Conservation (phyloP, 2,329 filamentous ascomycete species). For the Fusarium clavum region DNA sequence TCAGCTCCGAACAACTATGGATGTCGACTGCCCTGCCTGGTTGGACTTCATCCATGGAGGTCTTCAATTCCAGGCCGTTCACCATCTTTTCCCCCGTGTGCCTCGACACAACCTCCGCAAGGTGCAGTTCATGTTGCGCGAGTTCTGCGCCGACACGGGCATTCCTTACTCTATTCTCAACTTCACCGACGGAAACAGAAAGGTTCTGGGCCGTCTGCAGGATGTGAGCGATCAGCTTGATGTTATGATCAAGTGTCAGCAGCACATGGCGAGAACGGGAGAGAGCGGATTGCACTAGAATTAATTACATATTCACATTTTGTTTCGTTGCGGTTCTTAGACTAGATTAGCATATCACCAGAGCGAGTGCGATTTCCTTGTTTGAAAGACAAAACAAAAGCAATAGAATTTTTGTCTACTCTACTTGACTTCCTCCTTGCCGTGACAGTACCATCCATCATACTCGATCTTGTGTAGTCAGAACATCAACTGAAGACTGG, state of each 20-base stretch:
- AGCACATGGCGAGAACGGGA: constrained; percentile 61
- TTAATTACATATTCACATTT: not conserved
- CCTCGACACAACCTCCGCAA: constrained; percentile 75
- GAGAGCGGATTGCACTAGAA: constrained; percentile 54
- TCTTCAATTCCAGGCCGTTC: constrained; percentile 78
- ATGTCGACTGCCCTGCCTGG: constrained; percentile 78
- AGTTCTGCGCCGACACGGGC: constrained; percentile 72
- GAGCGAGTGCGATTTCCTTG: constrained; percentile 8
- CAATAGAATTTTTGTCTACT: constrained; percentile 8
- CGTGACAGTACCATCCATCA: not conserved
- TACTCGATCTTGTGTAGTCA: not conserved
- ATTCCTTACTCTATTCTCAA: constrained; percentile 72
- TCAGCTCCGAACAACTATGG: constrained; percentile 78
- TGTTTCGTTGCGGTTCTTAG: not conserved
- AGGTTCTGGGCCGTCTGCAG: constrained; percentile 60
- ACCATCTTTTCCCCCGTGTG: constrained; percentile 76
- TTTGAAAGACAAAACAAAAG: constrained; percentile 14
- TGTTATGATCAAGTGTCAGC: constrained; percentile 68
- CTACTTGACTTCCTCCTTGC: not conserved
- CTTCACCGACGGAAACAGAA: constrained; percentile 72
- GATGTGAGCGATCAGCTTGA: constrained; percentile 72
- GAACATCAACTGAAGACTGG: not conserved
- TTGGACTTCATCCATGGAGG: constrained; percentile 79
- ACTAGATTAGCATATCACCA: constrained; percentile 7
- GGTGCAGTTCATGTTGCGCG: constrained; percentile 68